Percentiles rank a stretch among this genome's conserved stretches.
Conservation (phyloP, 768 basidiomycete genomes). For the Lactarius quietus region DNA sequence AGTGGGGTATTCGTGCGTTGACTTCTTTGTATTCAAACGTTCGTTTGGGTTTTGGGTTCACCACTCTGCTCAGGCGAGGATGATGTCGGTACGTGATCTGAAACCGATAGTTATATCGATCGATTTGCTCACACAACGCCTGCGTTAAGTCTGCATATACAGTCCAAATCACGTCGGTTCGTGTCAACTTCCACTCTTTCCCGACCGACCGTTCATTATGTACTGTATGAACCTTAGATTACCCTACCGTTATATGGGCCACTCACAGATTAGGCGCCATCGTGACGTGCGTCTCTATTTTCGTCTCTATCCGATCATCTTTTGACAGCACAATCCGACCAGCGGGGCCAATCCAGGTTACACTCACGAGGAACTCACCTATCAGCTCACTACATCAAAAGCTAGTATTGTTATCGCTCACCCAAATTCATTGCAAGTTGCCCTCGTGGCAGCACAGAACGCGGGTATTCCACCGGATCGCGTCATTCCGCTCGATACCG, state of each 20-base stretch:
- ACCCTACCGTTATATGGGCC: slow-evolving; percentile 27
- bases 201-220: neutral
- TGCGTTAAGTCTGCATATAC: slow-evolving; percentile 27
- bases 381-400: slow-evolving; percentile 44
- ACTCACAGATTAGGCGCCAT: slow-evolving; percentile 30
- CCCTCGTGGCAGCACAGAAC: slow-evolving; percentile 32
- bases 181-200: neutral
- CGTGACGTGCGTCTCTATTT: slow-evolving; percentile 24
- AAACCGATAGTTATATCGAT: no score
- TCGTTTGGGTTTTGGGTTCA: slow-evolving; percentile 1
- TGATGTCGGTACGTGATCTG: slow-evolving; percentile 36
- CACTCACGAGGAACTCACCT: slow-evolving; percentile 51
- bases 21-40: neutral
- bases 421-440: slow-evolving; percentile 30
- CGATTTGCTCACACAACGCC: neutral
- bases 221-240: slow-evolving; percentile 3
- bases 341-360: slow-evolving; percentile 64
- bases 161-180: slow-evolving; percentile 33
- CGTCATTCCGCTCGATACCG: slow-evolving; percentile 30
- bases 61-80: slow-evolving; percentile 33
- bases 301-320: neutral
- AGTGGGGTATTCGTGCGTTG: slow-evolving; percentile 36
- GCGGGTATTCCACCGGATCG: slow-evolving; percentile 33
- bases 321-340: neutral
- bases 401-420: slow-evolving; percentile 33